Evolutionary conservation across 208 protist species (phyloP).

Genomic region (Angomonas deanei): DNA sequence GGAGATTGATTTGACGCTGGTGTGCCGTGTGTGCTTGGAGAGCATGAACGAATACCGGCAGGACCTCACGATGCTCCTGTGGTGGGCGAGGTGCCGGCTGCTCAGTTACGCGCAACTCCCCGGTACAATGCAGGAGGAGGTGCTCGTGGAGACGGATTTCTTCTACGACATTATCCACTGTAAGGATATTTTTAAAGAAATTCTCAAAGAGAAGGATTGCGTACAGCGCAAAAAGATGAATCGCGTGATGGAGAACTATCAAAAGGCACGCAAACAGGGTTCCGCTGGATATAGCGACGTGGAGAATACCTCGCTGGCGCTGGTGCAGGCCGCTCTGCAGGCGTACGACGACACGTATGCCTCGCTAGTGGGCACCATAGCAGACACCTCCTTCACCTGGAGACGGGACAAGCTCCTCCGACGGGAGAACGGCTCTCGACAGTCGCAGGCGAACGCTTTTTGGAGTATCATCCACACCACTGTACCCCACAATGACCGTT

Average conservation of each 20-base stretch:
- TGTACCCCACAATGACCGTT: conserved; percentile 49
- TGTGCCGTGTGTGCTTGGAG: conserved; percentile 30
- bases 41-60: conserved; percentile 43
- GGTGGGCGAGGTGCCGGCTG: conserved; percentile 80
- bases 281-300: too few relatives aligned
- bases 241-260: too few relatives aligned
- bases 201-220: conserved; percentile 28
- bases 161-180: conserved; percentile 57
- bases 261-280: too few relatives aligned
- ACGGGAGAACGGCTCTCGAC: background rate
- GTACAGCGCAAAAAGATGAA: background rate
- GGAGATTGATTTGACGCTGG: conserved; percentile 3
- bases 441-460: conserved; percentile 12
- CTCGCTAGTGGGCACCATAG: conserved; percentile 54
- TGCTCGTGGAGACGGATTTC: conserved; percentile 47
- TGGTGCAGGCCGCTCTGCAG: too few relatives aligned
- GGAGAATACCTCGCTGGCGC: too few relatives aligned
- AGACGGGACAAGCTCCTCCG: conserved; percentile 5
- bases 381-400: conserved; percentile 57
- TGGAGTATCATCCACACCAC: conserved; percentile 19
- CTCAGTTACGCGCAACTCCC: conserved; percentile 43
- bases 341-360: conserved; percentile 30
- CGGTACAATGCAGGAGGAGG: conserved; percentile 18
- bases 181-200: conserved; percentile 26
- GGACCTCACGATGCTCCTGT: conserved; percentile 37